A percentile compares a stretch with the other conserved stretches of the same genome.
phyloP scores from a whole-genome alignment of 148 eudicot genomes.

The Diospyros lotus region DNA sequence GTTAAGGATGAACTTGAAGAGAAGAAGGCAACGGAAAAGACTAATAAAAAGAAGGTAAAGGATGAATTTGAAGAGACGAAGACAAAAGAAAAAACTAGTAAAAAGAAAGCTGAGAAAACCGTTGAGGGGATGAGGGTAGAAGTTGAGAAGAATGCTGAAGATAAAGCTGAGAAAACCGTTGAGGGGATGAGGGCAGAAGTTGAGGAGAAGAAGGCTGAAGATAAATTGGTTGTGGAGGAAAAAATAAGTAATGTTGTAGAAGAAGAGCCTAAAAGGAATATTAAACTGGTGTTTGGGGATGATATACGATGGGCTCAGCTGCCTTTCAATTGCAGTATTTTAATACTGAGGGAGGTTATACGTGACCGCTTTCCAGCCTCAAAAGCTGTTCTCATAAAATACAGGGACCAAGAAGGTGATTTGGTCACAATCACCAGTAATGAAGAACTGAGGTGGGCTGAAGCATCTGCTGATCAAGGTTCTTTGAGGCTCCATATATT shows the following conservation, averaged over 20 bases:
- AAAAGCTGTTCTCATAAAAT: conserved; percentile 69
- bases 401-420: conserved; percentile 91
- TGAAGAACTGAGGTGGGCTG: conserved; percentile 88
- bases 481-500: conserved; percentile 60
- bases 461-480: conserved; percentile 44
- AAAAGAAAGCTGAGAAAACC: conserved; percentile 58
- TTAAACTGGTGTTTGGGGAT: conserved; percentile 85
- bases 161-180: conserved; percentile 6
- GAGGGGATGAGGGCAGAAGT: conserved; percentile 20
- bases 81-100: conserved; percentile 23
- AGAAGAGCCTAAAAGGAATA: conserved; percentile 44
- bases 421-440: conserved; percentile 75
- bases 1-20: background rate
- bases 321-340: conserved; percentile 61
- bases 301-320: conserved; percentile 92
- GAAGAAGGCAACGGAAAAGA: background rate
- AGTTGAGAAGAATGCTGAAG: background rate
- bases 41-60: conserved; percentile 5
- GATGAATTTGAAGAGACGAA: conserved; percentile 14
- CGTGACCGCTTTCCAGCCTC: conserved; percentile 60
- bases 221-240: conserved; percentile 81
- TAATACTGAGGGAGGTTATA: conserved; percentile 63
- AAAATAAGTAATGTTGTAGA: conserved; percentile 30
- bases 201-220: conserved; percentile 57
- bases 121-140: background rate